Percentiles rank a stretch among this genome's conserved stretches.
Conservation (phyloP, 164 flowering plant genomes). For the Annona squamosa region DNA sequence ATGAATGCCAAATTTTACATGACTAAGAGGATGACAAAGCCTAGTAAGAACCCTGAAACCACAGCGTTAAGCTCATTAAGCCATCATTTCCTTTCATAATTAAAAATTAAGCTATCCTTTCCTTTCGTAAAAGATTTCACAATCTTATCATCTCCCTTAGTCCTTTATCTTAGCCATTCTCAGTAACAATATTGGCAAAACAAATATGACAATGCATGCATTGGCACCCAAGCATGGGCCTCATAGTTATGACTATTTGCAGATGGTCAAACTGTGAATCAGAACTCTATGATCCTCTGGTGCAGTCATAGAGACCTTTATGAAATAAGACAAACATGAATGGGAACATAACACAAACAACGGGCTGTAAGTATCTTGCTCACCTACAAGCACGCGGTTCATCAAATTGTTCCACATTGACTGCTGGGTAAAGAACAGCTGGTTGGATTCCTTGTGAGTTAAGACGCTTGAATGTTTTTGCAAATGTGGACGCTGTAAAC, state of each 20-base stretch:
- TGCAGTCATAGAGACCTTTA: neutral
- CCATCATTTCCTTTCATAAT: no score
- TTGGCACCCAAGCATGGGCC: neutral
- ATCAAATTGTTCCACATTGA: slow-evolving; percentile 75
- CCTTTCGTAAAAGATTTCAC: no score
- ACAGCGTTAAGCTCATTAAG: no score
- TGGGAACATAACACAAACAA: slow-evolving; percentile 16
- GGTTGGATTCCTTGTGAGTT: slow-evolving; percentile 63
- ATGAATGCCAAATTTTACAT: neutral
- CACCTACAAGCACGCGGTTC: slow-evolving; percentile 62
- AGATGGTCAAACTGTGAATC: neutral
- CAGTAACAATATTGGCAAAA: no score
- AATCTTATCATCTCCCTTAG: no score
- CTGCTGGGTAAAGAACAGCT: slow-evolving; percentile 89
- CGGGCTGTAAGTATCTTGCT: slow-evolving; percentile 22
- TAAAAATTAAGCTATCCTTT: no score
- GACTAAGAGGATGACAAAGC: no score
- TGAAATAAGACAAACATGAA: slow-evolving; percentile 8
- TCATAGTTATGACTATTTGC: neutral
- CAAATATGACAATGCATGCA: no score
- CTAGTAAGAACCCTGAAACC: no score
- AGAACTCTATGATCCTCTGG: neutral
- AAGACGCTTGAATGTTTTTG: slow-evolving; percentile 71
- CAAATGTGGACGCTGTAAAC: slow-evolving; percentile 87
- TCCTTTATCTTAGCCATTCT: no score